Evolutionary conservation across 1,284 basidiomycete species (phyloP).

Genomic region (Peniophora sp.): DNA sequence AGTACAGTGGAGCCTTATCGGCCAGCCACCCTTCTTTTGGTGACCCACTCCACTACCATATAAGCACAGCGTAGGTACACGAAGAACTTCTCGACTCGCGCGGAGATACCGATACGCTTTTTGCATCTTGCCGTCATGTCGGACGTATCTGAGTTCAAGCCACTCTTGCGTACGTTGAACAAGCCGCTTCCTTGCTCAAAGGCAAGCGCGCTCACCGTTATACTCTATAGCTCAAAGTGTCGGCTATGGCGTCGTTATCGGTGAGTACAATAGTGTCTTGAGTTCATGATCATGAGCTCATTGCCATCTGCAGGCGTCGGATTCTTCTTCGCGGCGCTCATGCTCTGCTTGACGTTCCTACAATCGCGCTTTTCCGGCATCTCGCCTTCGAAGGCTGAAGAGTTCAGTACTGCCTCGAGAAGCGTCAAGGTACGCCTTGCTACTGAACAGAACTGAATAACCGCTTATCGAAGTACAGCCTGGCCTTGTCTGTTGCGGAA

Average conservation of each 20-base stretch:
- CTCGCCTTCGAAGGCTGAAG: constrained; percentile 42
- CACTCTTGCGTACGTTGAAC: constrained; percentile 16
- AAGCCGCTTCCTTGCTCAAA: background rate
- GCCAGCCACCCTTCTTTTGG: too few species aligned
- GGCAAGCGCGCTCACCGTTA: background rate
- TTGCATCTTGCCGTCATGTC: background rate
- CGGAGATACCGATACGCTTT: too few species aligned
- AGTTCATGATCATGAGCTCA: background rate
- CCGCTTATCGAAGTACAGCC: too few species aligned
- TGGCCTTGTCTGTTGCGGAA: constrained; percentile 58
- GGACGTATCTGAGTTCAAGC: constrained; percentile 18
- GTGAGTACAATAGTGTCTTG: constrained; percentile 15
- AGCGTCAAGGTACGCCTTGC: constrained; percentile 32
- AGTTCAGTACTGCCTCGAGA: constrained; percentile 46
- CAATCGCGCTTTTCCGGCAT: constrained; percentile 42
- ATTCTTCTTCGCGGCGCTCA: constrained; percentile 41
- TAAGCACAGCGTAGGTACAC: too few species aligned
- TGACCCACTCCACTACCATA: too few species aligned
- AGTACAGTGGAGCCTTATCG: too few species aligned
- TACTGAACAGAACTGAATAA: constrained; percentile 4
- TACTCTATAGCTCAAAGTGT: constrained; percentile 29
- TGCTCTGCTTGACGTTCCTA: constrained; percentile 34
- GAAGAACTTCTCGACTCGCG: background rate
- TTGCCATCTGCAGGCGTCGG: constrained; percentile 31
- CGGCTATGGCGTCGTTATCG: constrained; percentile 42